Conservation (phyloP, 192 early-diverging fungal species). For the Neocallimastix lanati region DNA sequence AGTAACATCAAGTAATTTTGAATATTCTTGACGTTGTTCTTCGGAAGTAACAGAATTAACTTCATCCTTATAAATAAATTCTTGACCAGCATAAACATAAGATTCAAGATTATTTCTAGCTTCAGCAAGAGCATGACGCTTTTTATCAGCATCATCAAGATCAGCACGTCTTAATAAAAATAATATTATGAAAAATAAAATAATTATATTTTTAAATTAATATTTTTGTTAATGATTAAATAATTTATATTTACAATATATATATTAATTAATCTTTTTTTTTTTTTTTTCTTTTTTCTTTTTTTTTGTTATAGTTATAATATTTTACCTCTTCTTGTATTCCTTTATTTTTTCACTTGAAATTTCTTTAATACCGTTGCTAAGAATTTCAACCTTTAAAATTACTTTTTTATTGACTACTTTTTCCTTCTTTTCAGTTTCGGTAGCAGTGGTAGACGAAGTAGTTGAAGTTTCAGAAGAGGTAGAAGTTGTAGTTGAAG, state of each 20-base stretch:
- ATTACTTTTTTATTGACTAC: background rate
- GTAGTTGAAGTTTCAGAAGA: background rate
- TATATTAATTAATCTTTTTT: too few relatives aligned
- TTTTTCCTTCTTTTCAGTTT: constrained; percentile 1
- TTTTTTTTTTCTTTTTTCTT: too few relatives aligned
- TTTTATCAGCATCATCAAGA: constrained; percentile 57
- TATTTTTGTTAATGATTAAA: too few relatives aligned
- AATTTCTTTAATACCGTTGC: background rate
- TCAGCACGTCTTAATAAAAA: constrained; percentile 21
- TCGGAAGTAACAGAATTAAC: constrained; percentile 46
- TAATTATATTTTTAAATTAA: too few relatives aligned
- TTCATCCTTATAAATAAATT: constrained; percentile 61
- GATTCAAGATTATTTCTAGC: constrained; percentile 77
- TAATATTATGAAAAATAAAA: too few relatives aligned
- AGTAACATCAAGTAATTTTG: constrained; percentile 25
- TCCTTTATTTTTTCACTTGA: constrained; percentile 8
- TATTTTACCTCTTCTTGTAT: constrained; percentile 4
- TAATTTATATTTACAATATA: too few relatives aligned
- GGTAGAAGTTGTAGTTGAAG: background rate
- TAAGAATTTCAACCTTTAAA: background rate
- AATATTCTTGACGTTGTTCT: constrained; percentile 46
- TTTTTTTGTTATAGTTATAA: too few relatives aligned
- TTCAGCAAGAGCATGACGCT: constrained; percentile 53
- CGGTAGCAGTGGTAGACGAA: background rate
- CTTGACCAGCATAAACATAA: constrained; percentile 70